A percentile compares a stretch with the other conserved stretches of the same genome.
Evolutionary conservation across 164 flowering plant genomes (phyloP).

Genomic region (Chimonanthus praecox): DNA sequence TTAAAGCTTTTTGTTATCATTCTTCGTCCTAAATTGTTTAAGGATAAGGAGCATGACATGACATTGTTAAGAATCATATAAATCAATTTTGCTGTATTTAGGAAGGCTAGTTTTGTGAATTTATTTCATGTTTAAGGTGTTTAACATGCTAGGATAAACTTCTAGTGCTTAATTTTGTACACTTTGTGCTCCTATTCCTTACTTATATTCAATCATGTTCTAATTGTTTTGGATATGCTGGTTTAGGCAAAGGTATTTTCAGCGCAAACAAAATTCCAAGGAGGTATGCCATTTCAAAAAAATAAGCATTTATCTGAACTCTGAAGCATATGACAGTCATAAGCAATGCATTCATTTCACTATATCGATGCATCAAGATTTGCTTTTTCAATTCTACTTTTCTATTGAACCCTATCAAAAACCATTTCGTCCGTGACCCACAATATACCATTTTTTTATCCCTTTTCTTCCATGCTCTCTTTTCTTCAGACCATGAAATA

Average conservation of each 20-base stretch:
- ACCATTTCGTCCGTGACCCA: too few species aligned
- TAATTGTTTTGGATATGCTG: constrained; percentile 8
- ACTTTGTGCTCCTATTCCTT: not conserved
- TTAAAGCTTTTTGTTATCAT: not conserved
- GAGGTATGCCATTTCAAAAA: constrained; percentile 49
- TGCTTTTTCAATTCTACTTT: too few species aligned
- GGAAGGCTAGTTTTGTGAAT: not conserved
- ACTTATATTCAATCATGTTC: constrained; percentile 3
- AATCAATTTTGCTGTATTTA: not conserved
- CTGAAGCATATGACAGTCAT: not conserved
- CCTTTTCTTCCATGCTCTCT: not conserved
- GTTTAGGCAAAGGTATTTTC: constrained; percentile 71
- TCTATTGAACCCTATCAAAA: too few species aligned
- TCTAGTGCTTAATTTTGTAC: not conserved
- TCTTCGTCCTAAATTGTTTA: not conserved
- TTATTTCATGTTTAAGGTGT: not conserved
- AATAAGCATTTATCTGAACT: not conserved
- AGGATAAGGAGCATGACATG: not conserved
- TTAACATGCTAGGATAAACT: too few species aligned
- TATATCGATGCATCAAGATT: too few species aligned
- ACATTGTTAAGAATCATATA: not conserved
- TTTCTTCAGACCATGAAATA: not conserved
- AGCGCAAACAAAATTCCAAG: constrained; percentile 79
- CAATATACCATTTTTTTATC: too few species aligned
- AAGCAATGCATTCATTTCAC: too few species aligned